Conservation (phyloP, 768 basidiomycete species). For the Albatrellus ellisii region DNA sequence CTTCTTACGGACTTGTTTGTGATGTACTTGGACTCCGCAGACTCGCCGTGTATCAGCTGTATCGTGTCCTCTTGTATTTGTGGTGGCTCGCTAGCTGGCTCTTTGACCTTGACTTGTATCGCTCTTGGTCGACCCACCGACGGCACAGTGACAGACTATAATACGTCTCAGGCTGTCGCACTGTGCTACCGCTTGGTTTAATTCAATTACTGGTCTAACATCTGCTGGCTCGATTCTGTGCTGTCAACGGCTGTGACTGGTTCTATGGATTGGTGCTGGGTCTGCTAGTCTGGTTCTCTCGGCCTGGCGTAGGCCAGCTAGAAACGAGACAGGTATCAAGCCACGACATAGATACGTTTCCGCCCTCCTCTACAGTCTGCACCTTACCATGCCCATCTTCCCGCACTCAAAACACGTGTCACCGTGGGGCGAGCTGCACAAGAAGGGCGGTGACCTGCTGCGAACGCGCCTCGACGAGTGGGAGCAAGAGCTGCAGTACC, state of each 20-base stretch:
- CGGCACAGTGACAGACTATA: not conserved
- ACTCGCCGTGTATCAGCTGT: not conserved
- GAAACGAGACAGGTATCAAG: not conserved
- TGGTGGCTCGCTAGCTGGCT: not conserved
- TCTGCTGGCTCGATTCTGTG: too few species aligned
- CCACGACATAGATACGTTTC: too few species aligned
- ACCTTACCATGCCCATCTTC: too few species aligned
- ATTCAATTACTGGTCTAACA: too few species aligned
- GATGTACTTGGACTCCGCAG: too few species aligned
- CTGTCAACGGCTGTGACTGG: not conserved
- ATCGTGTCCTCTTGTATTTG: not conserved
- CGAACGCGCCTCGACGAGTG: constrained; percentile 11
- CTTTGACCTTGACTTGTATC: too few species aligned
- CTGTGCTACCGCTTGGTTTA: not conserved
- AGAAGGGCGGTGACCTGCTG: constrained; percentile 7
- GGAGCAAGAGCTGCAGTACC: constrained; percentile 13
- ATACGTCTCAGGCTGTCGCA: not conserved
- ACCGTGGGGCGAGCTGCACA: constrained; percentile 7
- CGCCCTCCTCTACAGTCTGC: too few species aligned
- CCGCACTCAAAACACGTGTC: not conserved
- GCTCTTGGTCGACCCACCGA: not conserved
- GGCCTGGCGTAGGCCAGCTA: not conserved
- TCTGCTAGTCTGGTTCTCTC: not conserved
- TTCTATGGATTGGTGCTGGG: not conserved
- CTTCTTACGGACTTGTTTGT: too few species aligned